Evolutionary conservation across 2,329 filamentous ascomycete genomes (phyloP).

Genomic region (Rutstroemia sp.): DNA sequence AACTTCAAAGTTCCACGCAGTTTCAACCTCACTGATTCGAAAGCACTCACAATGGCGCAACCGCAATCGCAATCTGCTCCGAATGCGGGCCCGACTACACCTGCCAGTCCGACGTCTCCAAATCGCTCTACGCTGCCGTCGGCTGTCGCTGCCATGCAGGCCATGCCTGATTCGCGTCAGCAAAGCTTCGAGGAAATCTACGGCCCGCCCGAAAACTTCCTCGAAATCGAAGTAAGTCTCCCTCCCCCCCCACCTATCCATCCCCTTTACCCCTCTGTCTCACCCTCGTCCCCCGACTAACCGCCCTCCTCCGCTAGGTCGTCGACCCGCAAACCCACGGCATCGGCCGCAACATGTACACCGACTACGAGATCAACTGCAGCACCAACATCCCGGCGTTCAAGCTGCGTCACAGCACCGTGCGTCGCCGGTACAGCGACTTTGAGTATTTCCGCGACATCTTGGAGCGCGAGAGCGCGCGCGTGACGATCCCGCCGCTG

Average conservation of each 20-base stretch:
- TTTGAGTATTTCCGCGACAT: conserved; percentile 99
- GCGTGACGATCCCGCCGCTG: conserved; percentile 91
- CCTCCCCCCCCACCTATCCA: conserved; percentile 7
- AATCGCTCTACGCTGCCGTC: conserved; percentile 5
- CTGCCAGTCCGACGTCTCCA: conserved; percentile 4
- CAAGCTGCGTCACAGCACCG: conserved; percentile 82
- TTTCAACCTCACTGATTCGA: background rate
- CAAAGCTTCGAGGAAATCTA: conserved; percentile 99
- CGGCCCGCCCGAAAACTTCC: conserved; percentile 94
- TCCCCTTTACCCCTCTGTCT: background rate
- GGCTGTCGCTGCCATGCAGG: conserved; percentile 41
- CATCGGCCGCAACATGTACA: conserved; percentile 94
- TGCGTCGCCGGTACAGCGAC: conserved; percentile 91
- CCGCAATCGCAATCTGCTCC: background rate
- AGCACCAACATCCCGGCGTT: conserved; percentile 98
- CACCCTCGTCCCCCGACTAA: conserved; percentile 10
- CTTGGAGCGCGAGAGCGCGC: conserved; percentile 86
- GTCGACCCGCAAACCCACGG: conserved; percentile 91
- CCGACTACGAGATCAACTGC: conserved; percentile 96
- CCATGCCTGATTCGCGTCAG: conserved; percentile 67
- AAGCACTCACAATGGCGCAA: conserved; percentile 1
- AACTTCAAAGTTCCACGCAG: background rate
- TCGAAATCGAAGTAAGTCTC: conserved; percentile 82
- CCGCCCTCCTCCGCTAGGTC: conserved; percentile 48
- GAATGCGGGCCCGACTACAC: conserved; percentile 1